Base-by-base conservation (phyloP, 1,139 yeast genomes). In the Geotrichum europaeum region DNA sequence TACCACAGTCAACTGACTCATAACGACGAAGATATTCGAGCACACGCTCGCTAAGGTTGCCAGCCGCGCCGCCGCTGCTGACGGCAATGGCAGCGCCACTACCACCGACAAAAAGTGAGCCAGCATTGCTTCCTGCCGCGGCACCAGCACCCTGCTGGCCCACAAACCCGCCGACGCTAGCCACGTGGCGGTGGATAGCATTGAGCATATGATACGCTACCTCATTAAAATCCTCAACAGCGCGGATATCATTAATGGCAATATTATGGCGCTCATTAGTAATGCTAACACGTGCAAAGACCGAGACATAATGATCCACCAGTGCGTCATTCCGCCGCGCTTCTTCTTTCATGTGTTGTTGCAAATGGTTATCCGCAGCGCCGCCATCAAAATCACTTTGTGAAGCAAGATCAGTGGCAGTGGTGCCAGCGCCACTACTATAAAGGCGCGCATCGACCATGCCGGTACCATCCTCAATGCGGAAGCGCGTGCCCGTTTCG, bases 391-490 rank as follows among this genome's bases (percentile, higher is more conserved):
- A 3, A 24, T 24, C 25, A 24, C 25, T 5, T 24, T 24, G 25
- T 6, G 34, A 9, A 20, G n/a, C 20, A 32, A 30, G 50, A 24
- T 28, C 24, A 6, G 7, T 40, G 12, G 22, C 56, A 1, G 25
- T 20, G 30, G 56, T 22, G 10, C 25, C 40, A 15, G 2, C 36
- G 9, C 30, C 28, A 22, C 50, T 34, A 22, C 20, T 56, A 40
- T 52, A 52, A 12, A 28, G 53, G 5, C 49, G 47, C 24, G 56
- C 60, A 13, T 52, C 56, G 18, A 57, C 25, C 50, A 49, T 57
- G 13, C 60, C 60, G 13, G 60, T 57, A 3, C 60, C 60, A 47
- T 57, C 60, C 28, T 57, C 60, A 34, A 57, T 45, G 18, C 56
- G 34, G 53, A 28, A 57, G 3, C 53, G 47, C 24, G 22, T 47